These are phyloP conservation scores for Mortierella sp. DNA, from an alignment of 371 early-diverging fungal species.

Conservation along the genomic window DNA sequence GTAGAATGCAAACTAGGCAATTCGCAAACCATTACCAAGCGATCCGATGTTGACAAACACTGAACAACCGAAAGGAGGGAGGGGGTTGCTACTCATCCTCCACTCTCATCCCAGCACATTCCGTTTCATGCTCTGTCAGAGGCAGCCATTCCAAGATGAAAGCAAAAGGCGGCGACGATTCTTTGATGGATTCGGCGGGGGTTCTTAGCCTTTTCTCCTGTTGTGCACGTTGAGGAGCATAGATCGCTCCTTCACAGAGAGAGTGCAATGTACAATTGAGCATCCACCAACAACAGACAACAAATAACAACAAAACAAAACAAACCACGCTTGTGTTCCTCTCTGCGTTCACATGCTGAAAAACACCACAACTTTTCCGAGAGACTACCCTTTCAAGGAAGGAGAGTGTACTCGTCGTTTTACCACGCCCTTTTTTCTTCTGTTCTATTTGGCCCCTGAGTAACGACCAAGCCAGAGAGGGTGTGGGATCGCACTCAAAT, in stretches of 20 bases:
- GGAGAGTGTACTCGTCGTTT: background rate
- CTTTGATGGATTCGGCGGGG: background rate
- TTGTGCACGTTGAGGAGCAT: background rate
- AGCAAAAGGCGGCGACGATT: background rate
- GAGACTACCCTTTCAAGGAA: background rate
- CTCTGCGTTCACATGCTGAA: slow-evolving; percentile 6
- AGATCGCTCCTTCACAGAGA: background rate
- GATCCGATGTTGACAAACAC: slow-evolving; percentile 5
- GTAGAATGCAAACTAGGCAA: background rate
- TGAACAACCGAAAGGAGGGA: too few relatives aligned
- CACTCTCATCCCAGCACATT: background rate
- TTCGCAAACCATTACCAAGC: background rate
- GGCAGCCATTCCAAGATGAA: background rate
- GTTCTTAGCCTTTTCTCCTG: too few relatives aligned
- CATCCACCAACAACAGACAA: background rate
- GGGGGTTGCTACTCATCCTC: background rate
- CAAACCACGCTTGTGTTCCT: background rate
- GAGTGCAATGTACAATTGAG: too few relatives aligned
- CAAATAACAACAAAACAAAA: background rate
- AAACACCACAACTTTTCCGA: background rate
- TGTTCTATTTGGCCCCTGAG: slow-evolving; percentile 1
- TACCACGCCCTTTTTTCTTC: background rate
- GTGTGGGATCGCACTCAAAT: background rate
- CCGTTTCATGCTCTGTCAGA: background rate
- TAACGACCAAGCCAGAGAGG: background rate